Evolutionary conservation across 2,329 filamentous ascomycete genomes (phyloP).

Genomic region (Grosmannia penicillata): DNA sequence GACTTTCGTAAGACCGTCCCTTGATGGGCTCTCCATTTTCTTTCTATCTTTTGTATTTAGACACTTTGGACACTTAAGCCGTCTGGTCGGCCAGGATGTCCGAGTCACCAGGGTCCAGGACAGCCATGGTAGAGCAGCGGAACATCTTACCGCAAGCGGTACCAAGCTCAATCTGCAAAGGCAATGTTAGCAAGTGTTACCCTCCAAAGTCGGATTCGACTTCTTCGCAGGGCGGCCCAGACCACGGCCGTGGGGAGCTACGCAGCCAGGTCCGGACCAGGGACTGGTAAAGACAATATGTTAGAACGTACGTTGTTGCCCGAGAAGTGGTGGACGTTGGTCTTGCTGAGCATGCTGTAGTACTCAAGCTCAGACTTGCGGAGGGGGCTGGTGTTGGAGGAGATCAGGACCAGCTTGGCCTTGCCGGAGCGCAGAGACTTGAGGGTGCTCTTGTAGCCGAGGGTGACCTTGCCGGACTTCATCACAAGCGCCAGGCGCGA

Average conservation of each 20-base stretch:
- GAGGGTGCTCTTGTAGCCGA: slow-evolving; percentile 69
- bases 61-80: slow-evolving; percentile 30
- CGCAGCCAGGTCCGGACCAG: slow-evolving; percentile 13
- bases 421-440: slow-evolving; percentile 43
- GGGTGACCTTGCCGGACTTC: slow-evolving; percentile 63
- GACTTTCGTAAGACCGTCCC: too few species aligned
- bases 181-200: slow-evolving; percentile 43
- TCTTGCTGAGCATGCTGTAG: slow-evolving; percentile 87
- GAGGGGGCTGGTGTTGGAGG: slow-evolving; percentile 92
- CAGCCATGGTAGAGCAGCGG: slow-evolving; percentile 89
- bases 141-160: slow-evolving; percentile 99
- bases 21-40: neutral
- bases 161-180: slow-evolving; percentile 80
- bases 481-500: slow-evolving; percentile 47
- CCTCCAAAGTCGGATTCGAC: slow-evolving; percentile 80
- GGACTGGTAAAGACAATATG: slow-evolving; percentile 5
- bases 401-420: slow-evolving; percentile 89
- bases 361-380: slow-evolving; percentile 97
- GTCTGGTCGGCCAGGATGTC: slow-evolving; percentile 80
- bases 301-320: slow-evolving; percentile 87
- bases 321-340: slow-evolving; percentile 90
- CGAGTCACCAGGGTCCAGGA: slow-evolving; percentile 94
- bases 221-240: slow-evolving; percentile 74
- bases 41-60: neutral
- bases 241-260: slow-evolving; percentile 3